These are phyloP conservation scores for Sporothrix protearum DNA, from an alignment of 2,329 filamentous ascomycete genomes.

Conservation along the genomic window DNA sequence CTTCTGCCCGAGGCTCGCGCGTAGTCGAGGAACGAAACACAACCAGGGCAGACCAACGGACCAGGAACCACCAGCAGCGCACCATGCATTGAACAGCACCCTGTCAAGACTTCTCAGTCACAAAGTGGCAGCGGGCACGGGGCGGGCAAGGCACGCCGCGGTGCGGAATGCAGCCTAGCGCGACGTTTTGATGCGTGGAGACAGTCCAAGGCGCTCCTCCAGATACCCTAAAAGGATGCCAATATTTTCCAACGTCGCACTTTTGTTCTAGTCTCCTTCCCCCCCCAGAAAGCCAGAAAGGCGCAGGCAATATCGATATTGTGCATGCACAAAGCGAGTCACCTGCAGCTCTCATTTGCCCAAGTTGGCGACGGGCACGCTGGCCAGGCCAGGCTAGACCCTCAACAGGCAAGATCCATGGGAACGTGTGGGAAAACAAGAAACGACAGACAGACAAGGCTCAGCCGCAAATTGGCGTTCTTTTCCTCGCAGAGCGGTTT, in stretches of 20 bases:
- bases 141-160: not conserved
- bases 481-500: not conserved
- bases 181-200: not conserved
- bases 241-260: not conserved
- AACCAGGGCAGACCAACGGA: not conserved
- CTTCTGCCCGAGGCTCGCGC: too few relatives aligned
- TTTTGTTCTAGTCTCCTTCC: not conserved
- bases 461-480: constrained; percentile 8
- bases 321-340: not conserved
- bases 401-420: not conserved
- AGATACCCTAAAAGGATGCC: not conserved
- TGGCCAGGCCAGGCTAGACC: constrained; percentile 3
- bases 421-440: not conserved
- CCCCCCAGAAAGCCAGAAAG: not conserved
- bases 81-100: not conserved
- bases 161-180: constrained; percentile 18
- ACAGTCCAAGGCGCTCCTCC: not conserved
- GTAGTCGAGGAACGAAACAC: not conserved
- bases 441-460: not conserved
- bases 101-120: not conserved
- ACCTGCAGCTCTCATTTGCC: constrained; percentile 20
- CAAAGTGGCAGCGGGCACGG: not conserved
- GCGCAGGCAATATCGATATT: not conserved
- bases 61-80: not conserved
- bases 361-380: not conserved